Base-by-base conservation (phyloP, 495 filamentous ascomycete species). In the Penicillium paxilli region DNA sequence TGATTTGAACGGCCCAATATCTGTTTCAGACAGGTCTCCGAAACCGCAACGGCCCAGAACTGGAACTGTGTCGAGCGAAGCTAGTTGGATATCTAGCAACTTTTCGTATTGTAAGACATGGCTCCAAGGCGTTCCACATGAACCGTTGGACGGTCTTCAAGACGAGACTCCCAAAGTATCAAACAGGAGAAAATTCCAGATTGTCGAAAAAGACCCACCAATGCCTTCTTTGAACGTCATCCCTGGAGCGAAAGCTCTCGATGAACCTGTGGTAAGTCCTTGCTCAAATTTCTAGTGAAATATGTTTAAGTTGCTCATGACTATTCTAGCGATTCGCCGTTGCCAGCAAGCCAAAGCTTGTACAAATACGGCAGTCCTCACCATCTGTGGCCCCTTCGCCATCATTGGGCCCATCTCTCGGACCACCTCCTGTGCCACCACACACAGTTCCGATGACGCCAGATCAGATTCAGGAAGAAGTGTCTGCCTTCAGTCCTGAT, bases 401-500 rank as follows among this genome's bases (percentile, higher is more conserved):
- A 14, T 49, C 67, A 57, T 35, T 49, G 64, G 49, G 22, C 56
- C 65, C 20, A 50, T 63, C 26, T 19, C 49, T 47, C 3, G 52
- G 44, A 12, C 61, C 54, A 0, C 64, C 66, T 16, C 60, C 64
- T 5, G 56, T 66, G 30, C 57, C 55, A 2, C 62, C 60, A 17
- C 65, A 62, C 17, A 67, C 72, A 3, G 25, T 58, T 11, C 59
- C 59, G 37, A 70, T 67, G 20, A 78, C 74, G 1, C 73, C 74
- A 7, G 71, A 76, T 52, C 70, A 70, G 21, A 60, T 62, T 5
- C 68, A 71, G 25, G 69, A 71, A 21, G 74, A 78, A 51, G 62
- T 78, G 24, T 78, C 74, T 14, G 74, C 72, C 12, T 78, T 78
- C 42, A 78, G 74, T 30, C 74, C 74, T 22, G 74, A 78, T 26